Evolutionary conservation across 164 flowering plant species (phyloP).

Genomic region (Kingdonia uniflora): DNA sequence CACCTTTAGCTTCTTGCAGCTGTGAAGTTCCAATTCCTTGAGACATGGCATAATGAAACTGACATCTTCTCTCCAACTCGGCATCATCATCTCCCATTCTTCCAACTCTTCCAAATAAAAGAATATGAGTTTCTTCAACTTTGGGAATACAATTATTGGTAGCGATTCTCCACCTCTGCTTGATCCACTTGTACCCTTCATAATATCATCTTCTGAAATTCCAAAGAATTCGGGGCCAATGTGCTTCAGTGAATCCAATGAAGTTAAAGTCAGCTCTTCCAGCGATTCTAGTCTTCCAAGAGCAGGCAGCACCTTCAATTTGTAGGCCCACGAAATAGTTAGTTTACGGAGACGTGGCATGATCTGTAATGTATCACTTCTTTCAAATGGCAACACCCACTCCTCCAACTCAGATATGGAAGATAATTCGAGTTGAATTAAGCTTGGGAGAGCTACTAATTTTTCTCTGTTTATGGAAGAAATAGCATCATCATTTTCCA

Average conservation of each 20-base stretch:
- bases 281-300: not conserved
- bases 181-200: too few relatives aligned
- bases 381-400: too few relatives aligned
- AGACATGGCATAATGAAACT: not conserved
- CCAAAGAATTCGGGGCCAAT: constrained; percentile 1
- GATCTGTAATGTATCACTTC: too few relatives aligned
- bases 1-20: not conserved
- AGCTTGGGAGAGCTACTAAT: too few relatives aligned
- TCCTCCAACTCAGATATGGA: too few relatives aligned
- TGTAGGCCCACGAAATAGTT: not conserved
- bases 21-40: not conserved
- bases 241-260: not conserved
- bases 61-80: not conserved
- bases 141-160: not conserved
- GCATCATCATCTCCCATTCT: not conserved
- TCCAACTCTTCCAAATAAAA: not conserved
- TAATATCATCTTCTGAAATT: not conserved
- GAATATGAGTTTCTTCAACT: not conserved
- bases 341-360: not conserved
- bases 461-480: too few relatives aligned
- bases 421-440: too few relatives aligned
- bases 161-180: not conserved
- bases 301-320: not conserved
- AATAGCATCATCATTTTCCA: too few relatives aligned
- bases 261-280: not conserved